These are phyloP conservation scores for Aspergillus fructus DNA, from an alignment of 2,329 filamentous ascomycete genomes.

Conservation along the genomic window DNA sequence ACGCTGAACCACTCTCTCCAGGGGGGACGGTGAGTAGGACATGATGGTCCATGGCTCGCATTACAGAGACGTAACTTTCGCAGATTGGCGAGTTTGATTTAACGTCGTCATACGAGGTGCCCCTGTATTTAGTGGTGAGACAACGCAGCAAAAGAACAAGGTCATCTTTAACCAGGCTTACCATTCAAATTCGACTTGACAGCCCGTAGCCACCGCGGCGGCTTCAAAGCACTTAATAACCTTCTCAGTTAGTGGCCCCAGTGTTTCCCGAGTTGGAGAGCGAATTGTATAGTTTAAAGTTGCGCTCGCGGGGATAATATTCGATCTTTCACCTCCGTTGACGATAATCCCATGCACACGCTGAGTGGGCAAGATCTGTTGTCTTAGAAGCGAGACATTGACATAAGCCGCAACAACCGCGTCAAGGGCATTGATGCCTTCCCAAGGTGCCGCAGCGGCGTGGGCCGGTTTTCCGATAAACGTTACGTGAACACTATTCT, in stretches of 20 bases:
- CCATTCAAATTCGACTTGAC: conserved; percentile 30
- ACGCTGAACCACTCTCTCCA: conserved; percentile 22
- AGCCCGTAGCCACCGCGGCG: conserved; percentile 33
- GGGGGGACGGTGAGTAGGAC: conserved; percentile 21
- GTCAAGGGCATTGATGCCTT: conserved; percentile 59
- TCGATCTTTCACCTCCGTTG: conserved; percentile 53
- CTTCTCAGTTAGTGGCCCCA: conserved; percentile 31
- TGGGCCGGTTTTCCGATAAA: conserved; percentile 55
- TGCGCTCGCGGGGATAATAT: conserved; percentile 56
- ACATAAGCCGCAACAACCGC: conserved; percentile 50
- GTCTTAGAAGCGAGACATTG: conserved; percentile 51
- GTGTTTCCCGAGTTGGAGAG: conserved; percentile 37
- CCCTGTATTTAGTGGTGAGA: conserved; percentile 19
- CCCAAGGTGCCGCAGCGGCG: conserved; percentile 56
- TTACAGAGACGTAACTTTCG: conserved; percentile 28
- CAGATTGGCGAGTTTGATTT: conserved; percentile 32
- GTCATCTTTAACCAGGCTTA: conserved; percentile 6
- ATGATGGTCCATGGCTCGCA: conserved; percentile 29
- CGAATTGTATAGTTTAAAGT: conserved; percentile 47
- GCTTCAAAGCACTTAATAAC: conserved; percentile 34
- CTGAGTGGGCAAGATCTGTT: conserved; percentile 54
- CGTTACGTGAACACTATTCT: conserved; percentile 34
- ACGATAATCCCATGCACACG: conserved; percentile 54
- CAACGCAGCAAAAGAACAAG: neutral
- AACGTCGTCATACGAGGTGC: conserved; percentile 29